These are phyloP conservation scores for Sclerotinia glacialis DNA, from an alignment of 2,329 filamentous ascomycete species.

Conservation along the genomic window DNA sequence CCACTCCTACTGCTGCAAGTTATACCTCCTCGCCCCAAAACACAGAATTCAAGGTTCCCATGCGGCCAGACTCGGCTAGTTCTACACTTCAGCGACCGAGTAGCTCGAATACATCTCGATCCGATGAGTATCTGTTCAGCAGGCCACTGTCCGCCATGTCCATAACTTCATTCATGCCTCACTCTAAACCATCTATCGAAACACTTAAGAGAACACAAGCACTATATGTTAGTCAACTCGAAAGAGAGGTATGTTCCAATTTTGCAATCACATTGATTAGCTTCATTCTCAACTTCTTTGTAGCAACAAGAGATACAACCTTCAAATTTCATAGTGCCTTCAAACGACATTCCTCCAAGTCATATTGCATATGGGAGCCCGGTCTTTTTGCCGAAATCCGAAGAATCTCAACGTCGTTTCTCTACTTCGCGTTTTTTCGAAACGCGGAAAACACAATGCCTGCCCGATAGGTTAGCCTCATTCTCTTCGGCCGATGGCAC, in stretches of 20 bases:
- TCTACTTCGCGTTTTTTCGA: neutral
- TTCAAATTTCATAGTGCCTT: neutral
- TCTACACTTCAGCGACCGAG: conserved; percentile 19
- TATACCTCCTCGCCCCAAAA: conserved; percentile 9
- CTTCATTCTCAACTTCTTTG: neutral
- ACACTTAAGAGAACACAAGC: conserved; percentile 12
- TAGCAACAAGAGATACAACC: neutral
- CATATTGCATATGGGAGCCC: neutral
- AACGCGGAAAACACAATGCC: neutral
- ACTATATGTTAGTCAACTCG: conserved; percentile 28
- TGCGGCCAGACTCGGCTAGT: conserved; percentile 23
- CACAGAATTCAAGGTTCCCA: conserved; percentile 30
- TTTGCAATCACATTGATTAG: neutral
- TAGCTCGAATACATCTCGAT: conserved; percentile 8
- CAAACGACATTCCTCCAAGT: neutral
- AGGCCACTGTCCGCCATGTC: conserved; percentile 23
- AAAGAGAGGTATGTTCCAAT: conserved; percentile 27
- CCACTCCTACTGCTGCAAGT: neutral
- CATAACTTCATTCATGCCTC: conserved; percentile 19
- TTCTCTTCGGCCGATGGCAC: neutral
- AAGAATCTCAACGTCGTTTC: neutral
- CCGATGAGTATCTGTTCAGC: neutral
- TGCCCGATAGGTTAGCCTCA: neutral
- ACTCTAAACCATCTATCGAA: conserved; percentile 15
- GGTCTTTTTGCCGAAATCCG: neutral